These are phyloP conservation scores for Pezicula rhizophila DNA, from an alignment of 2,329 filamentous ascomycete genomes.

Conservation along the genomic window DNA sequence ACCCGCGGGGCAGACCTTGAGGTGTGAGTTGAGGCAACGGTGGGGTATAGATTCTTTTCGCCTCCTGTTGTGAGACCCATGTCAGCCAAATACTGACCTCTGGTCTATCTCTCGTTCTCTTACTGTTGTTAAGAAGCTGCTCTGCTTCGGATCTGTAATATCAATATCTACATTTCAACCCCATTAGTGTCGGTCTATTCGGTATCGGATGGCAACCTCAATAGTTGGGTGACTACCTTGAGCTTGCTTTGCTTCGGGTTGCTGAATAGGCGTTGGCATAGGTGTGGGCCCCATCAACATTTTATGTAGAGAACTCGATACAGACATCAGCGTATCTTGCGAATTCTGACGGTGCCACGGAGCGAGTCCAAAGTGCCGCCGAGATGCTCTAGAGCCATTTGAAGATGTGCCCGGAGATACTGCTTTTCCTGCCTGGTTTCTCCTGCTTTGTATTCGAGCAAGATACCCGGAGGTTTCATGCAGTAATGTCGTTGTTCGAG, in stretches of 20 bases:
- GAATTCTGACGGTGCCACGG: conserved; percentile 27
- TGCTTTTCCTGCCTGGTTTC: neutral
- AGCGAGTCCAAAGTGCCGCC: conserved; percentile 21
- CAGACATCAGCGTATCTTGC: conserved; percentile 20
- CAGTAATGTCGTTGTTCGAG: conserved; percentile 20
- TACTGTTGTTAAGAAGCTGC: conserved; percentile 20
- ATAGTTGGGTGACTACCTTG: conserved; percentile 11
- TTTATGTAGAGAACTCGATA: conserved; percentile 23
- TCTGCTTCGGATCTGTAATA: neutral
- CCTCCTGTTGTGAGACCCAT: conserved; percentile 16
- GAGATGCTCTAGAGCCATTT: conserved; percentile 4
- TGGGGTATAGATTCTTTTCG: conserved; percentile 26
- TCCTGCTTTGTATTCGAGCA: conserved; percentile 6
- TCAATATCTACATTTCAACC: neutral
- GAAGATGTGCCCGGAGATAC: conserved; percentile 5
- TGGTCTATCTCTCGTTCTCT: neutral
- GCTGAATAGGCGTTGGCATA: conserved; percentile 17
- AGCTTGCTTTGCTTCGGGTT: conserved; percentile 12
- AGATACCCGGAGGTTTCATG: conserved; percentile 18
- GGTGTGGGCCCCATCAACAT: conserved; percentile 25
- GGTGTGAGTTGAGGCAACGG: conserved; percentile 15
- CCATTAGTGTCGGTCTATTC: neutral
- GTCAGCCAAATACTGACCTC: neutral
- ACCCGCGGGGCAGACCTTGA: conserved; percentile 11
- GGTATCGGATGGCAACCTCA: neutral